These are phyloP conservation scores for Dioscorea alata DNA, from an alignment of 106 monocot genomes.

Conservation along the genomic window DNA sequence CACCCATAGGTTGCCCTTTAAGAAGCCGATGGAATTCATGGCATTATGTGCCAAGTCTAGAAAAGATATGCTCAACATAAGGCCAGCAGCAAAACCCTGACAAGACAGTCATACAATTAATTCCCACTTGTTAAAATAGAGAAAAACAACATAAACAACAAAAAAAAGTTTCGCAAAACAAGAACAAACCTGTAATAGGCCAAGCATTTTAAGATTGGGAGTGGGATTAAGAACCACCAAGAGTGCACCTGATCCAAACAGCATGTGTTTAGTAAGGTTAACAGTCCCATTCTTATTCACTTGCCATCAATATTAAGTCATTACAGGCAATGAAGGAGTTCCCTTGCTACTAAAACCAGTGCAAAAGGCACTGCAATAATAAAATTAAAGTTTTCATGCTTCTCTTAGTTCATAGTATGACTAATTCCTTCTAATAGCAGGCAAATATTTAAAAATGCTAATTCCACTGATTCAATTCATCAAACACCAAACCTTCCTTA, in stretches of 20 bases:
- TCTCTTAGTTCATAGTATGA: too few relatives aligned
- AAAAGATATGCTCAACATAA: conserved; percentile 99
- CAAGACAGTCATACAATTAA: background rate
- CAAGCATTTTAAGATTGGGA: conserved; percentile 89
- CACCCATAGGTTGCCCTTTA: conserved; percentile 97
- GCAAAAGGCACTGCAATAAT: too few relatives aligned
- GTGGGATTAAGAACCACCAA: conserved; percentile 65
- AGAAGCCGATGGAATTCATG: conserved; percentile 88
- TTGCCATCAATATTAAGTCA: too few relatives aligned
- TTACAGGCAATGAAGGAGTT: too few relatives aligned
- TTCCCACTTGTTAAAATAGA: background rate
- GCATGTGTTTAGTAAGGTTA: too few relatives aligned
- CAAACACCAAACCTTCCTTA: too few relatives aligned
- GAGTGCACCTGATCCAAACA: conserved; percentile 59
- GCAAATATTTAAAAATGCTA: too few relatives aligned
- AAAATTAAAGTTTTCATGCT: too few relatives aligned
- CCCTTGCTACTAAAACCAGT: too few relatives aligned
- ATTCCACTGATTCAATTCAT: too few relatives aligned
- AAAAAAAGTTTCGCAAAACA: background rate
- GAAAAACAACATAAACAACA: background rate
- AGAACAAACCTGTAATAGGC: conserved; percentile 75
- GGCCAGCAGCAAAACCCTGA: conserved; percentile 98
- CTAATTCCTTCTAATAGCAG: too few relatives aligned
- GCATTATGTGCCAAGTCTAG: conserved; percentile 98
- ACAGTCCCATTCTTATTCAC: too few relatives aligned